Evolutionary conservation across 139 green algal species (phyloP), one percentile per base, ranked within the genome.

Genomic region (Auxenochlorella pyrenoidosa): DNA sequence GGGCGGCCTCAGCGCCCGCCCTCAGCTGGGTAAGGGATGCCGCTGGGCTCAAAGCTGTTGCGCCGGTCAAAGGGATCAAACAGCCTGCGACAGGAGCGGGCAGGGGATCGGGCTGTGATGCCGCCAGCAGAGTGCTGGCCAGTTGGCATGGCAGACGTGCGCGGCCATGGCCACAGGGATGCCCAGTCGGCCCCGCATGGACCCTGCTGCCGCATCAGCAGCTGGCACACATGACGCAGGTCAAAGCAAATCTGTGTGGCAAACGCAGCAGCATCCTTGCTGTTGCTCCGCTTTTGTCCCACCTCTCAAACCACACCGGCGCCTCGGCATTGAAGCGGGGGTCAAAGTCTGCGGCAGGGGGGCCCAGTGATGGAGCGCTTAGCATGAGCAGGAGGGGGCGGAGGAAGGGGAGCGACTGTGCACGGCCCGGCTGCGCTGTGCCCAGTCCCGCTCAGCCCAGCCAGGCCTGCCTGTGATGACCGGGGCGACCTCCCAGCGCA

Each of bases 391-490:
- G n/a, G n/a, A n/a, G n/a, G n/a, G n/a, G n/a, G n/a, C n/a, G n/a
- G n/a, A n/a, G n/a, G n/a, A n/a, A n/a, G n/a, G n/a, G n/a, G n/a
- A n/a, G n/a, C n/a, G n/a, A n/a, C n/a, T n/a, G n/a, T 54, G 47
- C 47, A 10, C 47, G 47, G 47, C 47, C 47, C 10, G 47, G 47
- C 66, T 40, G 66, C 68, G 21, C n/a, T n/a, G n/a, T n/a, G n/a
- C n/a, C n/a, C n/a, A n/a, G n/a, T n/a, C n/a, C n/a, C n/a, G n/a
- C n/a, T n/a, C n/a, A n/a, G n/a, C n/a, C n/a, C n/a, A n/a, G n/a
- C n/a, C n/a, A n/a, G n/a, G n/a, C n/a, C n/a, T 75, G n/a, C 70
- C 70, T 76, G 82, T 79, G 66, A 95, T 89, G 1, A 95, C 92
- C 2, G 92, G 88, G 22, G 81, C 76, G 30, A 88, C 32, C 54